Evolutionary conservation across 768 basidiomycete genomes (phyloP).

Genomic region (Amylocystis lapponica): DNA sequence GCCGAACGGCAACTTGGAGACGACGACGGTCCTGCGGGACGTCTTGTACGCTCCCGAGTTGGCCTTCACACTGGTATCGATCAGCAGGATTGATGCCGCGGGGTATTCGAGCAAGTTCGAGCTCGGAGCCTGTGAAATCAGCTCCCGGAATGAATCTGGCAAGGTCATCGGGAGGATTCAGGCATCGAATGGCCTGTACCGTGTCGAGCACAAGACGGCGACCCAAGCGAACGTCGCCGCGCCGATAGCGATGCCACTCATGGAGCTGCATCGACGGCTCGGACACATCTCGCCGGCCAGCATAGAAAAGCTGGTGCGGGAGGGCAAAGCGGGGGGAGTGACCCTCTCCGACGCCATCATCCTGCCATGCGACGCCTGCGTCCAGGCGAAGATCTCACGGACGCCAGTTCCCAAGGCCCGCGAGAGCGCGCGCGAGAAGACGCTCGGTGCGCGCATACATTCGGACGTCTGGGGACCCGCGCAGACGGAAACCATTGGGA

Average conservation of each 20-base stretch:
- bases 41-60: conserved; percentile 17
- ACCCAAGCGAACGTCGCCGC: conserved; percentile 3
- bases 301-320: conserved; percentile 24
- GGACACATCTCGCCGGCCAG: conserved; percentile 30
- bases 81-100: conserved; percentile 10
- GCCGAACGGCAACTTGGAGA: conserved; percentile 14
- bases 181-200: conserved; percentile 16
- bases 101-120: conserved; percentile 8
- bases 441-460: conserved; percentile 33
- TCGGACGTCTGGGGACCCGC: conserved; percentile 42
- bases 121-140: conserved; percentile 5
- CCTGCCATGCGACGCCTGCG: conserved; percentile 35
- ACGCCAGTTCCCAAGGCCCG: conserved; percentile 23
- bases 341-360: conserved; percentile 14
- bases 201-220: background rate
- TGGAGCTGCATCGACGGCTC: conserved; percentile 26
- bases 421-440: conserved; percentile 13
- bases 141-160: background rate
- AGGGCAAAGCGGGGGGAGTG: conserved; percentile 32
- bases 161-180: conserved; percentile 10
- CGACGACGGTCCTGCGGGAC: conserved; percentile 6
- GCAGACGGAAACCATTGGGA: conserved; percentile 18
- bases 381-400: conserved; percentile 34
- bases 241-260: conserved; percentile 1
- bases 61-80: conserved; percentile 17